Conservation (phyloP, 768 basidiomycete species). For the Suillus spraguei region DNA sequence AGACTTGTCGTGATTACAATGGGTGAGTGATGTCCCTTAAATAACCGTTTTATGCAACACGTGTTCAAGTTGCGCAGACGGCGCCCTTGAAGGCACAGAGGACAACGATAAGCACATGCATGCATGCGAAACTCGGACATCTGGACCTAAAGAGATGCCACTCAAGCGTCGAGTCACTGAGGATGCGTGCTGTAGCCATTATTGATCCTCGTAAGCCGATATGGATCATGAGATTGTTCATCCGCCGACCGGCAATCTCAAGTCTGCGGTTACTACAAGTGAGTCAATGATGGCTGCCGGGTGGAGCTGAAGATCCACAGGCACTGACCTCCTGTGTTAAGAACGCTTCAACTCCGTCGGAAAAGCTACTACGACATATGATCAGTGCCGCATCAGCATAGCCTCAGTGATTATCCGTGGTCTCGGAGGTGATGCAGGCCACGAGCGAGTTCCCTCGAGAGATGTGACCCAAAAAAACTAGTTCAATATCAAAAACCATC, state of each 20-base stretch:
- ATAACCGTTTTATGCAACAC: not conserved
- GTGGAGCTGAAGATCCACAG: constrained; percentile 2
- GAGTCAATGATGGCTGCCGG: not conserved
- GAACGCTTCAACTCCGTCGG: constrained; percentile 2
- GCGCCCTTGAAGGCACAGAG: not conserved
- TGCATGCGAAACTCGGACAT: not conserved
- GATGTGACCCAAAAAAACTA: not conserved
- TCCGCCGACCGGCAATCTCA: not conserved
- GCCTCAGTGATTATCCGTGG: not conserved
- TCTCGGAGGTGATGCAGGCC: not conserved
- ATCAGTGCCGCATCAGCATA: not conserved
- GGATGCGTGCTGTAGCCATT: not conserved
- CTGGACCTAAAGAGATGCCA: not conserved
- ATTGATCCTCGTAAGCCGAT: not conserved
- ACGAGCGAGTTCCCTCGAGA: not conserved
- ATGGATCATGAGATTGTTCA: not conserved
- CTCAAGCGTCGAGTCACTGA: not conserved
- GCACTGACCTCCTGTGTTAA: not conserved
- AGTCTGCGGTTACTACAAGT: constrained; percentile 5
- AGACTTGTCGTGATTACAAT: not conserved
- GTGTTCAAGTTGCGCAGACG: not conserved
- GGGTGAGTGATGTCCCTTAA: not conserved
- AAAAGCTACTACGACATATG: not conserved
- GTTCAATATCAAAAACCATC: constrained; percentile 2
- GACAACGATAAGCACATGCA: not conserved